Base-by-base conservation (phyloP, 225 moss, liverwort and hornwort species). In the Rhytidiadelphus loreus region DNA sequence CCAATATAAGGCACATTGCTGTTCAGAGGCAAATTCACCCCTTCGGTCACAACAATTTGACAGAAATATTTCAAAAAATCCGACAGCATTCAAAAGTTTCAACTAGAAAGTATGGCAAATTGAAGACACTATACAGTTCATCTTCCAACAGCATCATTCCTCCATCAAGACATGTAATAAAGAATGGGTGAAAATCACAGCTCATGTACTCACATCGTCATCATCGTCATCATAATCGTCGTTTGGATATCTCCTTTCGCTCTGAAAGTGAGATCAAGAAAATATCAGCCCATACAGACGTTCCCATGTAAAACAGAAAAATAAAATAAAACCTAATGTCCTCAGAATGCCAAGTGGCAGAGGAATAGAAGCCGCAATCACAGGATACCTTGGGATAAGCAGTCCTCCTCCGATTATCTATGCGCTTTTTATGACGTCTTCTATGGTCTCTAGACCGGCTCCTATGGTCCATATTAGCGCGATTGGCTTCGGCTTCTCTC, bases 401-500 rank as follows among this genome's bases (percentile, higher is more conserved):
- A 83, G 89, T 76, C 90, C 77, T 87, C 85, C 83, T 89, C 68
- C 83, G 80, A 41, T 89, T 69, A 89, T 82, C 87, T 89, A 85
- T 52, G 73, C 66, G 87, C 37, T 71, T 68, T 72, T 81, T 86
- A 85, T 83, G 81, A 70, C 63, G 92, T 57, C 90, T 89, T 72
- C 56, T 89, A 88, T 80, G 88, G 83, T 92, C 85, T 84, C 89
- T 90, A 86, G 85, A 84, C 78, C 80, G 88, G 73, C 91, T 92
- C 86, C 76, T 89, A 93, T 72, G 83, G 77, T 87, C 89, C 87
- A 78, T 84, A 80, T 87, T 89, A 89, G 88, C 91, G 32, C 86
- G 89, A 88, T 90, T 93, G 85, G 90, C 91, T 86, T 92, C 84
- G 35, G 92, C 91, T 88, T 86, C 84, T 85, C 82, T 89, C 91